Conservation (phyloP, 78 protist genomes). For the Tieghemostelium lacteum region DNA sequence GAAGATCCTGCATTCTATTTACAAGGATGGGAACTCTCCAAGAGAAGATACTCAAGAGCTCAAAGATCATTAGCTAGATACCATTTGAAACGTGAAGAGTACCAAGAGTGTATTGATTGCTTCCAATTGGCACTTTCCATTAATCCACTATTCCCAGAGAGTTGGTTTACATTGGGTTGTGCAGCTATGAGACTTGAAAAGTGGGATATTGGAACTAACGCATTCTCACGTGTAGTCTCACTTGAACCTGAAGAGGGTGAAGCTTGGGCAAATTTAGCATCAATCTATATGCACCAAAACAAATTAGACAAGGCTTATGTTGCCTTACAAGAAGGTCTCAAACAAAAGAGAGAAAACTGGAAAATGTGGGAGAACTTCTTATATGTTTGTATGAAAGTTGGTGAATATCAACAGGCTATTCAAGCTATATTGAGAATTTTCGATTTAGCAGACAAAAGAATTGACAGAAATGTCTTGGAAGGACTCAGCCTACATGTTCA, state of each 20-base stretch:
- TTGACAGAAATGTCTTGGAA: slow-evolving; percentile 18
- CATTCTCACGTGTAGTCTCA: slow-evolving; percentile 68
- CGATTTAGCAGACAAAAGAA: slow-evolving; percentile 42
- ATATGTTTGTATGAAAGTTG: slow-evolving; percentile 38
- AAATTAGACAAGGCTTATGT: slow-evolving; percentile 43
- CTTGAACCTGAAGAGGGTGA: slow-evolving; percentile 84
- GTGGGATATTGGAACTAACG: slow-evolving; percentile 65
- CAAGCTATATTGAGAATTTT: slow-evolving; percentile 18
- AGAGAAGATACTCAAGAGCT: slow-evolving; percentile 71
- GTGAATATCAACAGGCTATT: slow-evolving; percentile 51
- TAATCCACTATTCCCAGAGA: slow-evolving; percentile 71
- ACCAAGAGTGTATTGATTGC: slow-evolving; percentile 29
- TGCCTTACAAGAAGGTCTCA: slow-evolving; percentile 78
- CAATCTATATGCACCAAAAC: slow-evolving; percentile 65
- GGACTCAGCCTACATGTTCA: slow-evolving; percentile 13
- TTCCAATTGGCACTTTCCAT: slow-evolving; percentile 62
- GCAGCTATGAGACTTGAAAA: slow-evolving; percentile 70
- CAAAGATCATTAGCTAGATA: slow-evolving; percentile 69
- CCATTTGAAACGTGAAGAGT: slow-evolving; percentile 29
- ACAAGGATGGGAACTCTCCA: slow-evolving; percentile 80
- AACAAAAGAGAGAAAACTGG: slow-evolving; percentile 82
- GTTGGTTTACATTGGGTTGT: slow-evolving; percentile 89
- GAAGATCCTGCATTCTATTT: slow-evolving; percentile 48
- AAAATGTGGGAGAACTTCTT: slow-evolving; percentile 89
- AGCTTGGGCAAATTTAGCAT: slow-evolving; percentile 86